Evolutionary conservation across 257 asterid species (phyloP).

Genomic region (Plectranthus barbatus): DNA sequence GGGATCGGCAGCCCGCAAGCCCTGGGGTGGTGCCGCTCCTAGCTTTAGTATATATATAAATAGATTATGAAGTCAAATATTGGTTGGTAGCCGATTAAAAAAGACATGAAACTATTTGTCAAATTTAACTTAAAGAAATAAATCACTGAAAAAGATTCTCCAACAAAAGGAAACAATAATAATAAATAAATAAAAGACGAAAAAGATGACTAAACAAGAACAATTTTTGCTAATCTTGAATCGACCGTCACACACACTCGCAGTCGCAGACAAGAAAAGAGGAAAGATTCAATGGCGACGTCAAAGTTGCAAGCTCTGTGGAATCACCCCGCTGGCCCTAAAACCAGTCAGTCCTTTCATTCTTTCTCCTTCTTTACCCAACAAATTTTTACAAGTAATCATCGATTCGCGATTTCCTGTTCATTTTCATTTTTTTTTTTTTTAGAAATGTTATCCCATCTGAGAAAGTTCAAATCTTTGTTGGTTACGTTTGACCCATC

Average conservation of each 20-base stretch:
- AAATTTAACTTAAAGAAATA: too few relatives aligned
- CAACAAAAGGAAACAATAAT: too few relatives aligned
- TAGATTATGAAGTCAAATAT: too few relatives aligned
- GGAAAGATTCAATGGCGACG: slow-evolving; percentile 22
- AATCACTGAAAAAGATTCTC: not conserved
- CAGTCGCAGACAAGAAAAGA: not conserved
- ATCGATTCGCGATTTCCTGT: not conserved
- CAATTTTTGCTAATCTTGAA: too few relatives aligned
- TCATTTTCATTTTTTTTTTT: not conserved
- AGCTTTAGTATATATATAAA: too few relatives aligned
- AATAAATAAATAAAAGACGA: not conserved
- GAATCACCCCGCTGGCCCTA: slow-evolving; percentile 50
- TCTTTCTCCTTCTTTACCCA: not conserved
- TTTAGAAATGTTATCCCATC: not conserved
- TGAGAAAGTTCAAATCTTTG: not conserved
- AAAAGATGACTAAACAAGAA: too few relatives aligned
- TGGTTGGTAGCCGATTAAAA: too few relatives aligned
- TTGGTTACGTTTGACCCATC: not conserved
- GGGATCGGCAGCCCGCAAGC: too few relatives aligned
- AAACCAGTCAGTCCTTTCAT: slow-evolving; percentile 27
- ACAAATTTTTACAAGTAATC: too few relatives aligned
- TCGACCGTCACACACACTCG: not conserved
- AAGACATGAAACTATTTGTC: not conserved
- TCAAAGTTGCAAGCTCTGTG: slow-evolving; percentile 33
- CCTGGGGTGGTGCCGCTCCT: too few relatives aligned